Evolutionary conservation across 495 filamentous ascomycete genomes (phyloP).

Genomic region (Penicillium coffeae): DNA sequence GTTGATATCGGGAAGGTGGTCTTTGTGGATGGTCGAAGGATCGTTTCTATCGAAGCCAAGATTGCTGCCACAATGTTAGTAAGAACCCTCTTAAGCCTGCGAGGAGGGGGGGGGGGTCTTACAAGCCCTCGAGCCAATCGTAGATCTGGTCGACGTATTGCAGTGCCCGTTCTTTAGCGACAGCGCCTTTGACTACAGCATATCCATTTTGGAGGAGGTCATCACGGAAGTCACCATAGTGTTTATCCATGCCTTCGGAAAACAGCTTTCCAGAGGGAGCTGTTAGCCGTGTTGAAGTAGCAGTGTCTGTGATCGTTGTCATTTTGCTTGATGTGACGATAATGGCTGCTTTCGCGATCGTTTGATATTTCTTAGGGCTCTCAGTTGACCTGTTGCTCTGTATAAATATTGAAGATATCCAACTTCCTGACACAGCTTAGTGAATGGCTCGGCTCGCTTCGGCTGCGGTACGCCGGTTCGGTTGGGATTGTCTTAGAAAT

Average conservation of each 20-base stretch:
- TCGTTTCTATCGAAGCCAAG: slow-evolving; percentile 34
- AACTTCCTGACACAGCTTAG: no score
- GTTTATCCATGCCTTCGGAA: slow-evolving; percentile 5
- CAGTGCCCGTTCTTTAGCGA: slow-evolving; percentile 16
- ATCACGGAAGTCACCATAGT: slow-evolving; percentile 25
- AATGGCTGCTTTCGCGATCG: neutral
- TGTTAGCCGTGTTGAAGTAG: neutral
- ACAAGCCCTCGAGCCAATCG: slow-evolving; percentile 13
- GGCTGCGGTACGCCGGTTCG: no score
- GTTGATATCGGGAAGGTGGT: slow-evolving; percentile 32
- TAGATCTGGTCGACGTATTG: slow-evolving; percentile 9
- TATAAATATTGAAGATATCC: no score
- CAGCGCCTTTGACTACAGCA: slow-evolving; percentile 23
- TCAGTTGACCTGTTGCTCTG: no score
- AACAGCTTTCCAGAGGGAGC: slow-evolving; percentile 9
- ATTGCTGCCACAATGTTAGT: slow-evolving; percentile 8
- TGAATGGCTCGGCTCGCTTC: neutral
- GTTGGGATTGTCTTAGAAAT: neutral
- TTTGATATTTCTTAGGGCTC: no score
- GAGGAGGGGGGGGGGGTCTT: neutral
- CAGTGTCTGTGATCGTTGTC: neutral
- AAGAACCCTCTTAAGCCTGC: neutral
- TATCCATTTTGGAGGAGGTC: slow-evolving; percentile 21
- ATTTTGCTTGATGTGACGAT: neutral
- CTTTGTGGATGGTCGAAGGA: slow-evolving; percentile 23